Base-by-base conservation (phyloP, 352 stramenopile species). In the Phytophthora ramorum region DNA sequence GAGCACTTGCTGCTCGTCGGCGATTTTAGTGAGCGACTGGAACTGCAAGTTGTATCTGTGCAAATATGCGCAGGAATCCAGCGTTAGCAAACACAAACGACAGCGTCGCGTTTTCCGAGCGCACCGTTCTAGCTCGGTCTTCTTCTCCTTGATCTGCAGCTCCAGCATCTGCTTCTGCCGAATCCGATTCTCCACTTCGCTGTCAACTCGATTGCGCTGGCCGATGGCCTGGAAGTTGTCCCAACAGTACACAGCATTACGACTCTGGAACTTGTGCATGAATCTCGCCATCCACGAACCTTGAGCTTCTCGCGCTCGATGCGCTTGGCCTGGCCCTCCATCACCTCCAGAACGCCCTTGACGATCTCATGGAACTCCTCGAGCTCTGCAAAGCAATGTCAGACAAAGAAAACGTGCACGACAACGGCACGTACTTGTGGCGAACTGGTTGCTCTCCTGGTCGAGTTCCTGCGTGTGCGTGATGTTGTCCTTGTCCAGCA, bases 291-390 rank as follows among this genome's bases (percentile, higher is more conserved):
- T 4, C 40, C 32, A 7, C 43, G 6, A 30, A 90, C 83, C 81
- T 93, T 94, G 20, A 94, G 76, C 48, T 94, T 94, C 52, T 92
- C 85, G 4, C 84, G 79, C 61, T 94, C 85, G 41, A 94, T 94
- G 35, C 84, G 83, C 63, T 87, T 88, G 10, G 81, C 80, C 59
- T 92, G 85, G 0, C 80, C 81, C 54, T 94, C 85, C 72, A 94
- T 84, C 47, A 94, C 81, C 45, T 94, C 83, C 16, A 94, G 51
- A 9, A 94, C 83, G 13, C 83, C 83, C 44, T 91, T 92, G 46
- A 94, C 74, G 50, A 88, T 94, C 40, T 84, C 77, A 77, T 94
- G 83, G 64, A 94, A 94, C 56, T 94, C 85, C 40, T 92, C 84
- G 16, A 94, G 71, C 63, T 91, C 85, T 93, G 54, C 57, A 54